These are phyloP conservation scores for Sporothrix dimorphospora DNA, from an alignment of 2,329 filamentous ascomycete species.

Conservation along the genomic window DNA sequence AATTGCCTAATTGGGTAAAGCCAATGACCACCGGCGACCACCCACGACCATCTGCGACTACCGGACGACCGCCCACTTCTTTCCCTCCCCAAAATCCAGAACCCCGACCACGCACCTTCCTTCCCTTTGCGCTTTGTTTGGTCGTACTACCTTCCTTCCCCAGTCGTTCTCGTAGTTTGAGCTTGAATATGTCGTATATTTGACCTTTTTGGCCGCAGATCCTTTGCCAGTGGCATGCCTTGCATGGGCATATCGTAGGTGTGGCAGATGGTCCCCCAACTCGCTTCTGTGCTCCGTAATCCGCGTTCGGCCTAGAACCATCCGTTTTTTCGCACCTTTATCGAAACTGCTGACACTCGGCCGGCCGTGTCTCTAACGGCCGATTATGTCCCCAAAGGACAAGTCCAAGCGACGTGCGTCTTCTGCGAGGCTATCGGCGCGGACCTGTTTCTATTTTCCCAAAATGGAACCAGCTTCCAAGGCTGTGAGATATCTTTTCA, in stretches of 20 bases:
- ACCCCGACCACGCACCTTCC: background rate
- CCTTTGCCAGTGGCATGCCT: background rate
- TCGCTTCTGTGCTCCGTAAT: background rate
- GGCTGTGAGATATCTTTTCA: background rate
- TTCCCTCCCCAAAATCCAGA: background rate
- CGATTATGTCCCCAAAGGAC: slow-evolving; percentile 7
- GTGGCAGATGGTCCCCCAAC: background rate
- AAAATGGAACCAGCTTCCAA: background rate
- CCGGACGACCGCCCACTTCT: background rate
- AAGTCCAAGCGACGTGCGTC: slow-evolving; percentile 10
- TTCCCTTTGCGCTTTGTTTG: background rate
- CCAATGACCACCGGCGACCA: no score
- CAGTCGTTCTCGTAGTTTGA: background rate
- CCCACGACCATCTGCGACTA: background rate
- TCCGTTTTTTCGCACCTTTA: background rate
- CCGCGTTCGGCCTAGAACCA: background rate
- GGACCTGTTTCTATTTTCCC: background rate
- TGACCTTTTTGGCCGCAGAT: background rate
- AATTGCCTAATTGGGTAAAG: slow-evolving; percentile 22
- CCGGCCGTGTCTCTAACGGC: background rate
- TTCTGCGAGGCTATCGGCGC: background rate
- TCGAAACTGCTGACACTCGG: background rate
- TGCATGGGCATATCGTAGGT: background rate
- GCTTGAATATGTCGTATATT: background rate
- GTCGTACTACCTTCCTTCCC: background rate